Evolutionary conservation across 2,329 filamentous ascomycete genomes (phyloP).

Genomic region (Albophoma yamanashiensis): DNA sequence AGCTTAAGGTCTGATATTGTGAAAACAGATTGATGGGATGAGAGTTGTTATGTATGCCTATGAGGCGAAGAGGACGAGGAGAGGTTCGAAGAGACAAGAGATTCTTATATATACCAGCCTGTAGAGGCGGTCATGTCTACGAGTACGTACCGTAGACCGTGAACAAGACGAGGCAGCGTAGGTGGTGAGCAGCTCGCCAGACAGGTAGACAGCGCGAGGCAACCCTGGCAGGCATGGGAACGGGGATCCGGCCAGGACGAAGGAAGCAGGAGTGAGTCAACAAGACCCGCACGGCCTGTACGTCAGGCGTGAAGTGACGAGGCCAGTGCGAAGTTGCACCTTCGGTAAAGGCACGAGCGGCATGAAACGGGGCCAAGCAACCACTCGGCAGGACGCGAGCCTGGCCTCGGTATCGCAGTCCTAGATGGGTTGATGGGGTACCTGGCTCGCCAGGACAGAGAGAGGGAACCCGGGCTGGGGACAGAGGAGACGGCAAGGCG

Average conservation of each 20-base stretch:
- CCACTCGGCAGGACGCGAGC: background rate
- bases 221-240: slow-evolving; percentile 1
- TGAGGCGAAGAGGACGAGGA: background rate
- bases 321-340: background rate
- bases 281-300: background rate
- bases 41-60: background rate
- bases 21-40: background rate
- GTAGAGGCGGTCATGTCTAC: background rate
- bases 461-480: background rate
- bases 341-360: background rate
- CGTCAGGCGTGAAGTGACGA: background rate
- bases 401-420: background rate
- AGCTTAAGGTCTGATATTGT: background rate
- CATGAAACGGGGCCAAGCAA: background rate
- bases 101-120: background rate
- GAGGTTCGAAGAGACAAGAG: background rate
- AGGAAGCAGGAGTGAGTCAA: slow-evolving; percentile 2
- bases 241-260: background rate
- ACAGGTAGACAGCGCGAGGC: background rate
- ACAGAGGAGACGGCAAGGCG: background rate
- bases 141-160: background rate
- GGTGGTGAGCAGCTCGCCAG: background rate
- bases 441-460: background rate
- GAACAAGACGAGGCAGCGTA: background rate
- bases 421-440: background rate